Conservation (phyloP, 1,284 basidiomycete species). For the Tilletia caries region DNA sequence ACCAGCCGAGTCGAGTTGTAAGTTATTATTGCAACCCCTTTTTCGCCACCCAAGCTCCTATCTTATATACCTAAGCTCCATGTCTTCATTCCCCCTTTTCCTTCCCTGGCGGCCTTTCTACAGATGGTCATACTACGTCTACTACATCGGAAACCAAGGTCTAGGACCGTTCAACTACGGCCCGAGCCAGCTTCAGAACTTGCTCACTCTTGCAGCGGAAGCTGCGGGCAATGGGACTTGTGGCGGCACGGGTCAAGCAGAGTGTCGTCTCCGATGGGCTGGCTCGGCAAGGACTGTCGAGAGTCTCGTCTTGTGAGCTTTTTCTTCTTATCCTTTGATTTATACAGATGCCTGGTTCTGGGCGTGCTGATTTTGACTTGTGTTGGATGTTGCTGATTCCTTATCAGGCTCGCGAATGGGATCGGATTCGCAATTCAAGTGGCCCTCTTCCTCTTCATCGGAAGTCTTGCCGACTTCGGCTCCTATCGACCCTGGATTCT, state of each 20-base stretch:
- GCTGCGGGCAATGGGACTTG: conserved; percentile 49
- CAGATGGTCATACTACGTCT: conserved; percentile 67
- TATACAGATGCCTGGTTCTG: too few relatives aligned
- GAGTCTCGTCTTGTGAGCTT: conserved; percentile 33
- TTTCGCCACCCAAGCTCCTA: too few relatives aligned
- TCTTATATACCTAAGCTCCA: too few relatives aligned
- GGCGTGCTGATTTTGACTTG: too few relatives aligned
- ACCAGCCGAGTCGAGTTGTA: conserved; percentile 60
- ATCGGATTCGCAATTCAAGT: conserved; percentile 45
- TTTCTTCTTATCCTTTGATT: conserved; percentile 20
- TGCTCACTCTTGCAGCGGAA: conserved; percentile 57
- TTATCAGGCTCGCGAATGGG: neutral
- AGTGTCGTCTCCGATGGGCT: conserved; percentile 59
- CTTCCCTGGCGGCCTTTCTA: conserved; percentile 45
- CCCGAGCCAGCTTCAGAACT: conserved; percentile 71
- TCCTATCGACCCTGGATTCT: conserved; percentile 31
- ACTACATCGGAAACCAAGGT: conserved; percentile 71
- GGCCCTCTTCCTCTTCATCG: conserved; percentile 71
- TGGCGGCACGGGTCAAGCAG: conserved; percentile 26
- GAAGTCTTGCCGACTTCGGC: conserved; percentile 59
- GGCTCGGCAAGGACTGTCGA: conserved; percentile 33
- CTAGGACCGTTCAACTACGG: conserved; percentile 65
- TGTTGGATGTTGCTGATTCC: neutral
- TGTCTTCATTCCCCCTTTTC: too few relatives aligned
- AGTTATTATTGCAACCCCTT: too few relatives aligned